Percentiles rank a stretch among this genome's conserved stretches.
These are phyloP conservation scores for Fraxinus dipetala DNA, from an alignment of 305 asterid species.

Conservation along the genomic window DNA sequence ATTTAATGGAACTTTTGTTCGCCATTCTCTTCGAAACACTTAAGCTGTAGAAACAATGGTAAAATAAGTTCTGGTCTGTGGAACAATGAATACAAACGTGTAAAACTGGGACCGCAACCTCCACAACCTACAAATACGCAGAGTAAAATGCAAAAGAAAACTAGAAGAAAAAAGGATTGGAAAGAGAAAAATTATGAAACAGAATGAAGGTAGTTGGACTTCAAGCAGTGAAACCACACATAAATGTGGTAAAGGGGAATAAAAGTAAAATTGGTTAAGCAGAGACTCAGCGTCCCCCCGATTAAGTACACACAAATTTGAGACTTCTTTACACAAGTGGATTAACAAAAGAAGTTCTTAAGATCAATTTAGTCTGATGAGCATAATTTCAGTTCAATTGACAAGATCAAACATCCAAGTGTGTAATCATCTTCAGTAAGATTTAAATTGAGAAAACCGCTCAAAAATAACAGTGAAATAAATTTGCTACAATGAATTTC, in stretches of 20 bases:
- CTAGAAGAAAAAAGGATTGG: not conserved
- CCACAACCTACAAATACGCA: not conserved
- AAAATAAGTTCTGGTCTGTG: not conserved
- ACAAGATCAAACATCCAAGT: not conserved
- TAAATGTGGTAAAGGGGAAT: not conserved
- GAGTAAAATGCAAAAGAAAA: not conserved
- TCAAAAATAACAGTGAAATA: not conserved
- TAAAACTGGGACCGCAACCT: not conserved
- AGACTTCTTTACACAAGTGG: not conserved
- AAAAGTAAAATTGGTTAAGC: not conserved
- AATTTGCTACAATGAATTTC: not conserved
- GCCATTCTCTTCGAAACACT: slow-evolving; percentile 57
- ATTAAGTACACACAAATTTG: not conserved
- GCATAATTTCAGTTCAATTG: not conserved
- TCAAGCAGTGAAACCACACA: not conserved
- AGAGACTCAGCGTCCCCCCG: not conserved
- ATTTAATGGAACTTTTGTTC: slow-evolving; percentile 34
- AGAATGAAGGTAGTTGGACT: not conserved
- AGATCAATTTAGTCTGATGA: not conserved
- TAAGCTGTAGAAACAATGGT: slow-evolving; percentile 41
- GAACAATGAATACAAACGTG: not conserved
- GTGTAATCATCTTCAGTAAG: not conserved
- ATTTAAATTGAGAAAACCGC: not conserved
- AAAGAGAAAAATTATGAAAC: not conserved
- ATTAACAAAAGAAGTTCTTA: not conserved